Evolutionary conservation across 805 yeast species (phyloP).

Genomic region (Ogataea pini): DNA sequence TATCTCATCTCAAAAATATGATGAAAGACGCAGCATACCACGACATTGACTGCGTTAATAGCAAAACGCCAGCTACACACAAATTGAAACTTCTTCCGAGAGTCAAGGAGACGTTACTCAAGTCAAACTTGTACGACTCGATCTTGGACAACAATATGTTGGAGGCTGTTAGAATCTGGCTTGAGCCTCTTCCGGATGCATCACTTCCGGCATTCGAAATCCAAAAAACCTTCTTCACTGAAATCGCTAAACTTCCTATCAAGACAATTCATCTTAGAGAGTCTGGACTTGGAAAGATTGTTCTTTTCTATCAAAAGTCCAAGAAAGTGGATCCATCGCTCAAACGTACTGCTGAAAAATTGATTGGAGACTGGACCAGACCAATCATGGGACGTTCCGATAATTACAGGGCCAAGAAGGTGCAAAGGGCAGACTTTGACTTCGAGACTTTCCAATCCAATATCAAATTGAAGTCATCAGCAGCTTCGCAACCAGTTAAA

Average conservation of each 20-base stretch:
- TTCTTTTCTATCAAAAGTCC: conserved; percentile 89
- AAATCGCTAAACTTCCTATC: conserved; percentile 79
- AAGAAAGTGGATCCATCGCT: conserved; percentile 84
- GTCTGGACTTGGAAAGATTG: conserved; percentile 89
- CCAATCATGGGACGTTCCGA: conserved; percentile 96
- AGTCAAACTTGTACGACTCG: conserved; percentile 86
- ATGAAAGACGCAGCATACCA: conserved; percentile 87
- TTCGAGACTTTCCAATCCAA: conserved; percentile 51
- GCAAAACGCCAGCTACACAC: conserved; percentile 69
- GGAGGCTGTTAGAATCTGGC: conserved; percentile 94
- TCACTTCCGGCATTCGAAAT: conserved; percentile 97
- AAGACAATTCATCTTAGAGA: conserved; percentile 95
- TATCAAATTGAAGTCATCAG: conserved; percentile 35
- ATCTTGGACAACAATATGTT: conserved; percentile 90
- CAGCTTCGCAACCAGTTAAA: conserved; percentile 32
- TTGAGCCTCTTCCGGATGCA: conserved; percentile 97
- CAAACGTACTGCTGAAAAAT: conserved; percentile 84
- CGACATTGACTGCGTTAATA: conserved; percentile 59
- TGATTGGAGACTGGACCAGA: conserved; percentile 97
- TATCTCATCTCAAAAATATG: conserved; percentile 75
- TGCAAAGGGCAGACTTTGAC: conserved; percentile 69
- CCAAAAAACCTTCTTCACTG: conserved; percentile 79
- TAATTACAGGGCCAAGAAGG: conserved; percentile 84
- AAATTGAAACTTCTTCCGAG: conserved; percentile 79
- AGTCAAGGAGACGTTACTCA: conserved; percentile 72